Conservation (phyloP, 148 eudicot genomes). For the Drosera capensis region DNA sequence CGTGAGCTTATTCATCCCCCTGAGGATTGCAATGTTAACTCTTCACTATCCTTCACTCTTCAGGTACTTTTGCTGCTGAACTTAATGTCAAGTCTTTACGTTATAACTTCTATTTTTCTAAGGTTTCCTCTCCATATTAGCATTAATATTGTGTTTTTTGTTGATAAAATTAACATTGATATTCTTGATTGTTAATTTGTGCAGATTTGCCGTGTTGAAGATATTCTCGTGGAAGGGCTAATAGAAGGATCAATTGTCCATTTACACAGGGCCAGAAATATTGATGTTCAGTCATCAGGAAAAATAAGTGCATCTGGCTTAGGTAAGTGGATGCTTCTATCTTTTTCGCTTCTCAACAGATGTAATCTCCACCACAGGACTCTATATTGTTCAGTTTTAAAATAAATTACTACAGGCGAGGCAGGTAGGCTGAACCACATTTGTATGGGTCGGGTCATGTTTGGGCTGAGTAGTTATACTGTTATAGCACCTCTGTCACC, state of each 20-base stretch:
- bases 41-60: constrained; percentile 77
- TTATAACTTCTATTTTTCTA: no score
- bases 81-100: no score
- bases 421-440: constrained; percentile 47
- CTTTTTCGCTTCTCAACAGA: background rate
- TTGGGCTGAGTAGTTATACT: no score
- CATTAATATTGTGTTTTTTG: no score
- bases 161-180: no score
- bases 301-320: constrained; percentile 63
- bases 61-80: constrained; percentile 72
- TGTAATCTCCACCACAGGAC: background rate
- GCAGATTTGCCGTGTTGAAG: constrained; percentile 96
- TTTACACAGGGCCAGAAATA: constrained; percentile 80
- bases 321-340: constrained; percentile 34
- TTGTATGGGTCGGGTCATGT: constrained; percentile 56
- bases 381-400: background rate
- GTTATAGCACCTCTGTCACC: no score
- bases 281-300: constrained; percentile 51
- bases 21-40: constrained; percentile 94
- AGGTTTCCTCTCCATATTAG: no score
- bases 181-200: constrained; percentile 5
- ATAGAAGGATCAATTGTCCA: constrained; percentile 88
- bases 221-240: constrained; percentile 70
- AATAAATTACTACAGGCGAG: constrained; percentile 71
- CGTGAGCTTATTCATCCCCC: constrained; percentile 81